Percentiles rank a stretch among this genome's conserved stretches.
These are phyloP conservation scores for Epichloe amarillans DNA, from an alignment of 2,329 filamentous ascomycete genomes.

Conservation along the genomic window DNA sequence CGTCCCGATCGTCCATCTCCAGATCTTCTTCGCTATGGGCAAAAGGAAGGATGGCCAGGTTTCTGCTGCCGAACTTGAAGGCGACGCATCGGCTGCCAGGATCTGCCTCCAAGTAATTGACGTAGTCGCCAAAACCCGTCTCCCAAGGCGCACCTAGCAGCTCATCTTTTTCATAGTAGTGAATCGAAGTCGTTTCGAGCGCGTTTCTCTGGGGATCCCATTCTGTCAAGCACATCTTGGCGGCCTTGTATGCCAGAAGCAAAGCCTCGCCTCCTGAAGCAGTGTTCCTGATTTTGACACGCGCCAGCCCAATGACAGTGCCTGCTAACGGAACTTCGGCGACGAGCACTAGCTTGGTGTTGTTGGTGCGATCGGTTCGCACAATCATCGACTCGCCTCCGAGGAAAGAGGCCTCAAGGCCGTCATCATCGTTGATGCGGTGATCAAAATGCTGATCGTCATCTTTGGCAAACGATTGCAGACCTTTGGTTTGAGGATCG, in stretches of 20 bases:
- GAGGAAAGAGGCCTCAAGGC: slow-evolving; percentile 52
- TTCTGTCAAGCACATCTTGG: slow-evolving; percentile 83
- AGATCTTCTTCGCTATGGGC: slow-evolving; percentile 75
- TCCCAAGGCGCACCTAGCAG: slow-evolving; percentile 73
- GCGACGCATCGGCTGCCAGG: slow-evolving; percentile 87
- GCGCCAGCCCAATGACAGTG: slow-evolving; percentile 69
- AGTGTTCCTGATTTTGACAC: slow-evolving; percentile 58
- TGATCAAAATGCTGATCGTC: slow-evolving; percentile 35
- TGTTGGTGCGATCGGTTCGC: slow-evolving; percentile 49
- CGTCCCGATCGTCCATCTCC: slow-evolving; percentile 83
- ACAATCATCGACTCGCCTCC: slow-evolving; percentile 48
- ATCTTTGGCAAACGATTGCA: slow-evolving; percentile 20
- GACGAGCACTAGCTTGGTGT: slow-evolving; percentile 70
- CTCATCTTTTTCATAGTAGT: slow-evolving; percentile 96
- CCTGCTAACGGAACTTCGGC: slow-evolving; percentile 76
- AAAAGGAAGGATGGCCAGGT: slow-evolving; percentile 88
- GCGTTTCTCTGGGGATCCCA: slow-evolving; percentile 76
- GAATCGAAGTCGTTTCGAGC: slow-evolving; percentile 82
- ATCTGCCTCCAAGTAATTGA: slow-evolving; percentile 76
- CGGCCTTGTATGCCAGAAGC: slow-evolving; percentile 74
- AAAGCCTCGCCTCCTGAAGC: slow-evolving; percentile 74
- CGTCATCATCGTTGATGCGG: slow-evolving; percentile 45
- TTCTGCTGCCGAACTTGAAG: slow-evolving; percentile 79
- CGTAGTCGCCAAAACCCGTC: slow-evolving; percentile 57
- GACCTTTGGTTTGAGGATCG: slow-evolving; percentile 29